Evolutionary conservation across 75 land plant species (phyloP), one percentile per base, ranked within the genome.

Genomic region (Sequoia sempervirens): DNA sequence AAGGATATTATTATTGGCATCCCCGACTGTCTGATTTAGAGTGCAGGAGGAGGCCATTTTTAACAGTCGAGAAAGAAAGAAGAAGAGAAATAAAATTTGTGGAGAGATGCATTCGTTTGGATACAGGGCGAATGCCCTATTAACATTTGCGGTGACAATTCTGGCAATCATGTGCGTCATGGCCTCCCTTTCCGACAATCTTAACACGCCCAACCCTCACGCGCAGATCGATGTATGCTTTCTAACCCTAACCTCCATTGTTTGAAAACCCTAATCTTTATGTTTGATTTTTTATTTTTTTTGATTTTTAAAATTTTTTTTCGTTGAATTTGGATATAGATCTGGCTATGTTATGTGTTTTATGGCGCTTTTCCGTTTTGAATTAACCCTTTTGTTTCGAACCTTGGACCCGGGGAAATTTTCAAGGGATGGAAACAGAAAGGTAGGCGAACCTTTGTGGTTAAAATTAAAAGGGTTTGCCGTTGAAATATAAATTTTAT

Each of bases 111-210:
- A 96, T 90, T 92, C 98, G 34, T 92, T 94, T 74, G 84, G 89
- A 43, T 92, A 92, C 91, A 85, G 99, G 47, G 89, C 89, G 66
- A 96, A 96, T 75, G 96, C 97, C 41, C 86, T 91, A 80, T 68
- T 93, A 34, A 96, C 98, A 11, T 93, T 96, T 85, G 84, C 92
- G 17, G 80, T 93, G 69, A 95, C 95, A 18, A 94, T 94, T 41
- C 87, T 96, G 75, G 97, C 94, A 1, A 81, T 89, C 20, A 87
- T 95, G 43, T 97, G 99, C 88, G 88, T 86, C 80, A 85, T 94
- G 87, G 99, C 94, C n/a, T 95, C 97, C 8, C 13, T 97, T 85
- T 89, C 97, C 69, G 98, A 95, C 82, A 87, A 85, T 82, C 82
- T 95, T 82, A 95, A 95, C 84, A 30, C 75, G 38, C 89, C 99